A percentile compares a stretch with the other conserved stretches of the same genome.
Evolutionary conservation across 1,284 basidiomycete genomes (phyloP).

Genomic region (Apiotrichum veenhuisii): DNA sequence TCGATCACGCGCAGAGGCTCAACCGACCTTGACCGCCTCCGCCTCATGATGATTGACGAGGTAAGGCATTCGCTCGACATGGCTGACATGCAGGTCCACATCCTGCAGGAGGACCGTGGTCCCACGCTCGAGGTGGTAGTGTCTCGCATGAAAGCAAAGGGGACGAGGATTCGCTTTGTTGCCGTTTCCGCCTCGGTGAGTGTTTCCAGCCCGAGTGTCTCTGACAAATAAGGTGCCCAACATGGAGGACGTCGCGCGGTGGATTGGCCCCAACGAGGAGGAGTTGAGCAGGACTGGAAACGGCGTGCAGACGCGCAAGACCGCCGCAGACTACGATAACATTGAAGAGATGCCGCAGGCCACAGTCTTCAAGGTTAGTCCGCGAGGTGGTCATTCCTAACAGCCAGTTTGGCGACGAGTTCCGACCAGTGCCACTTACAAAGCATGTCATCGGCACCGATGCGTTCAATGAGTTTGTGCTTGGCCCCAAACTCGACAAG

Average conservation of each 20-base stretch:
- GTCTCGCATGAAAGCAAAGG: constrained; percentile 69
- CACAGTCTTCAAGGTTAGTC: constrained; percentile 64
- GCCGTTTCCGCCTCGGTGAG: constrained; percentile 83
- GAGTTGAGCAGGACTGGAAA: neutral
- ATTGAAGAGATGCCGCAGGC: constrained; percentile 54
- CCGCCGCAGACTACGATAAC: neutral
- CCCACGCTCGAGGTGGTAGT: constrained; percentile 90
- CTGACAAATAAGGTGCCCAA: constrained; percentile 60
- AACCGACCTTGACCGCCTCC: constrained; percentile 40
- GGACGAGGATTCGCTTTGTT: constrained; percentile 67
- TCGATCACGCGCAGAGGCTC: constrained; percentile 67
- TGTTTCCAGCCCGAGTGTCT: neutral
- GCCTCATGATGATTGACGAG: constrained; percentile 84
- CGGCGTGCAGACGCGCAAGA: neutral
- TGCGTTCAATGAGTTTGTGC: constrained; percentile 71
- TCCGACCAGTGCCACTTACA: constrained; percentile 74
- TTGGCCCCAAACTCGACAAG: constrained; percentile 67
- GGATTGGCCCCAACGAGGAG: constrained; percentile 60
- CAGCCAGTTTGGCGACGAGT: constrained; percentile 81
- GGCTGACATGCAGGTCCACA: constrained; percentile 66
- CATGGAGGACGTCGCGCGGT: constrained; percentile 79
- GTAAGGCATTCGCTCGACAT: constrained; percentile 48
- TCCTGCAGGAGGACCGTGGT: constrained; percentile 81
- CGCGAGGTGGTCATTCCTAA: neutral
- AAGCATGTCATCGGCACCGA: constrained; percentile 65